A percentile compares a stretch with the other conserved stretches of the same genome.
phyloP scores from a whole-genome alignment of 345 rosid genomes.

The Lepidium sativum region DNA sequence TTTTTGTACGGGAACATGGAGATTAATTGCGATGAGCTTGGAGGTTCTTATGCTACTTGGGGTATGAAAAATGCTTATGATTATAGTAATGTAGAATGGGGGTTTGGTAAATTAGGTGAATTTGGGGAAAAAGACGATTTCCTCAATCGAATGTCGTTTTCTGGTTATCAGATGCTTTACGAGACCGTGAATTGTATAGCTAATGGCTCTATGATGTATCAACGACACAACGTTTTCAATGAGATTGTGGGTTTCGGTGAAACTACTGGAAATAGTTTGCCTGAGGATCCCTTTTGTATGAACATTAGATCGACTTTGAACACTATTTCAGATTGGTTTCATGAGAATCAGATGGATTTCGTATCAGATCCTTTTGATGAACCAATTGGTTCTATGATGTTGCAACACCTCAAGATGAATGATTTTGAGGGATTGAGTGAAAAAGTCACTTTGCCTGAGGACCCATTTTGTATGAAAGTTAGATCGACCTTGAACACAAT shows the following conservation, averaged over 20 bases:
- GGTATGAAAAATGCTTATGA: background rate
- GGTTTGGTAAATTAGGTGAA: background rate
- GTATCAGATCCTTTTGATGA: slow-evolving; percentile 1
- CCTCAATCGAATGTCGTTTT: background rate
- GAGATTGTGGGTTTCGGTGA: background rate
- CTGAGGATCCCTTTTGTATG: slow-evolving; percentile 27
- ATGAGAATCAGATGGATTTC: slow-evolving; percentile 5
- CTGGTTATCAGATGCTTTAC: background rate
- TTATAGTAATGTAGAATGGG: background rate
- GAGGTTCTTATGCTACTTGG: background rate
- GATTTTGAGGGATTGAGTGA: background rate
- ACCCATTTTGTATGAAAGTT: slow-evolving; percentile 24
- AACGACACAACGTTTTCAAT: background rate
- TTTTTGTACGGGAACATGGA: background rate
- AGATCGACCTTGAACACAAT: slow-evolving; percentile 13
- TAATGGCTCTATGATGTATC: background rate
- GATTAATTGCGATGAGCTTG: background rate
- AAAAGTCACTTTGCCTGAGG: background rate
- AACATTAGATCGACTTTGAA: slow-evolving; percentile 16
- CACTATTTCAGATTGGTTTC: slow-evolving; percentile 14
- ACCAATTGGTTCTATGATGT: background rate
- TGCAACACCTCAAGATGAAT: background rate
- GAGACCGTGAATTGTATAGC: background rate
- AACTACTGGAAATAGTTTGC: background rate
- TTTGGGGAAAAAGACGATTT: background rate